phyloP scores from a whole-genome alignment of 805 yeast genomes.

The Saccharomycopsis olivae region DNA sequence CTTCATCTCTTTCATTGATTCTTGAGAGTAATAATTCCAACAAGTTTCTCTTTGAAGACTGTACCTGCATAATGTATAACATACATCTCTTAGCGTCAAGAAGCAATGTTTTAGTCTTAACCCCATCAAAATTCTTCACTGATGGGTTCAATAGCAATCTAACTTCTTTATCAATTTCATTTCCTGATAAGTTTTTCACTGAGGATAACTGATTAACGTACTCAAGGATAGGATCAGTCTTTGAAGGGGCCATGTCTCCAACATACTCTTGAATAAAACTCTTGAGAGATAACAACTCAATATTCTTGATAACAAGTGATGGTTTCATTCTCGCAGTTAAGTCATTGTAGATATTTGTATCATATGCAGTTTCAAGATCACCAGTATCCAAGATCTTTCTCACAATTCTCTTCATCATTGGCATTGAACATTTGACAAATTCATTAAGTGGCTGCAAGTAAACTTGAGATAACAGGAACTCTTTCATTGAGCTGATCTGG shows the following conservation, averaged over 20 bases:
- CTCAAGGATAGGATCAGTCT: conserved; percentile 34
- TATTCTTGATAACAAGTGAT: conserved; percentile 31
- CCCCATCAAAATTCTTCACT: conserved; percentile 39
- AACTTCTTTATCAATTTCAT: conserved; percentile 21
- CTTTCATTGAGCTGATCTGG: conserved; percentile 58
- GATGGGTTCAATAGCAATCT: conserved; percentile 32
- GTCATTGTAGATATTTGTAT: conserved; percentile 59
- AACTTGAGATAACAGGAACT: conserved; percentile 50
- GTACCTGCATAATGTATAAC: conserved; percentile 76
- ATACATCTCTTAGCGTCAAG: conserved; percentile 76
- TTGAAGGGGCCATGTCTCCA: conserved; percentile 33
- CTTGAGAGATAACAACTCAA: conserved; percentile 35
- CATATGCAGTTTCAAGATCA: conserved; percentile 49
- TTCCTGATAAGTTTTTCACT: background rate
- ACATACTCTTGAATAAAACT: conserved; percentile 32
- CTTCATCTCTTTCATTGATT: conserved; percentile 61
- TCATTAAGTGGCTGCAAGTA: conserved; percentile 76
- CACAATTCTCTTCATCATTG: conserved; percentile 35
- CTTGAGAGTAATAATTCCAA: conserved; percentile 61
- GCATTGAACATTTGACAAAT: conserved; percentile 45
- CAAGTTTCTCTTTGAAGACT: conserved; percentile 50
- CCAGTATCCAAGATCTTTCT: conserved; percentile 41
- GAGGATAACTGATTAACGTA: conserved; percentile 4
- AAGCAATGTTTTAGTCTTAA: conserved; percentile 47
- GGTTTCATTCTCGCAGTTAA: conserved; percentile 39